These are phyloP conservation scores for Alternaria sp. DNA, from an alignment of 2,329 filamentous ascomycete genomes.

Conservation along the genomic window DNA sequence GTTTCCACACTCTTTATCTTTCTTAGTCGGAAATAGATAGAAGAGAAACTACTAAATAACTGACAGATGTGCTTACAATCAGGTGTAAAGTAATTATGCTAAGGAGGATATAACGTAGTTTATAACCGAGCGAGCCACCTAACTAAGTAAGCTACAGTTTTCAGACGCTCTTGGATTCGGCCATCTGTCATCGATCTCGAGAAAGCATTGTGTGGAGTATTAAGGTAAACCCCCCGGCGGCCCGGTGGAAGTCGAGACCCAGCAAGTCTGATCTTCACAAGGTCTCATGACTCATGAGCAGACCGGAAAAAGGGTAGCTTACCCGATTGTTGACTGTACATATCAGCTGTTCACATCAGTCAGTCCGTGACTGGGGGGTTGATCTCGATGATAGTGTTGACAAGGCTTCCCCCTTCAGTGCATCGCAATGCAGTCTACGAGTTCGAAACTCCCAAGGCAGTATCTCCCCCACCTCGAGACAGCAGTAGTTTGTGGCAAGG, in stretches of 20 bases:
- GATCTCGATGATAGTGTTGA: conserved; percentile 2
- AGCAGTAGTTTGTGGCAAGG: conserved; percentile 12
- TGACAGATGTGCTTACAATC: neutral
- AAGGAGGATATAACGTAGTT: neutral
- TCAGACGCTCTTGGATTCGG: neutral
- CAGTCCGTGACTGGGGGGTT: neutral
- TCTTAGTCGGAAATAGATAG: neutral
- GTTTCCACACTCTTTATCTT: neutral
- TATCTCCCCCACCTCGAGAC: conserved; percentile 5
- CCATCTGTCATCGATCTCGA: conserved; percentile 5
- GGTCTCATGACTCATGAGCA: neutral
- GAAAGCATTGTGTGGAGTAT: neutral
- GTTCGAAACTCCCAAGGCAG: conserved; percentile 9
- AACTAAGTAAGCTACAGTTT: neutral
- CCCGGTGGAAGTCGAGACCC: neutral
- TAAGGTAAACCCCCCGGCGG: neutral
- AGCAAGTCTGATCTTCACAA: conserved; percentile 8
- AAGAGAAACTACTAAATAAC: neutral
- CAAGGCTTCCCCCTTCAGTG: conserved; percentile 5
- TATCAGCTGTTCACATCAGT: conserved; percentile 1
- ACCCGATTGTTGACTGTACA: neutral
- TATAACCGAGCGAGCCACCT: too few relatives aligned
- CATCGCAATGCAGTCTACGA: conserved; percentile 1
- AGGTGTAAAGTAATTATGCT: neutral
- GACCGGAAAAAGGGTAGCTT: neutral